Evolutionary conservation across 2,329 filamentous ascomycete species (phyloP).

Genomic region (Ophiostoma himal-ulmi): DNA sequence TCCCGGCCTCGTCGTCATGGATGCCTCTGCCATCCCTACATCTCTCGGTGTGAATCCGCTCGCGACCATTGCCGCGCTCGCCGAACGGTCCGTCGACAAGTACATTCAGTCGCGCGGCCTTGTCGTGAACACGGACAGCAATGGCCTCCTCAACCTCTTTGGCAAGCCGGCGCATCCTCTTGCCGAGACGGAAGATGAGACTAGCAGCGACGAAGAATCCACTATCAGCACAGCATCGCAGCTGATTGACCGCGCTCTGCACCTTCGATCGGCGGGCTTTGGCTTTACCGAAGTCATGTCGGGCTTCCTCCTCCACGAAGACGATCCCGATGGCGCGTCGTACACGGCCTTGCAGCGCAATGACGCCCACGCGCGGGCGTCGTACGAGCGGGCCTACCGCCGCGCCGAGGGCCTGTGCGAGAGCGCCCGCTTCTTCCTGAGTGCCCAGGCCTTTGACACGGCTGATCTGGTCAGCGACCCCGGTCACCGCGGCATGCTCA

Average conservation of each 20-base stretch:
- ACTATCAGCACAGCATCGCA: constrained; percentile 36
- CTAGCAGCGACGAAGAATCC: constrained; percentile 30
- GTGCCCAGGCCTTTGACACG: constrained; percentile 51
- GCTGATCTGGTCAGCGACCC: constrained; percentile 42
- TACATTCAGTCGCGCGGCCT: constrained; percentile 41
- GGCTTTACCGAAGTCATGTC: constrained; percentile 61
- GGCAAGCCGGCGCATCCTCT: constrained; percentile 41
- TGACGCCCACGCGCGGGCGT: constrained; percentile 42
- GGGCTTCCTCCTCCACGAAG: constrained; percentile 50
- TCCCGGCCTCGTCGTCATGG: constrained; percentile 54
- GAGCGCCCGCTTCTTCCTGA: constrained; percentile 54
- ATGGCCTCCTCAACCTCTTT: constrained; percentile 50
- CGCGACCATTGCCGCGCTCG: constrained; percentile 63
- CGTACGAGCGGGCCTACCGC: constrained; percentile 49
- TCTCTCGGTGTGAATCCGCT: constrained; percentile 62
- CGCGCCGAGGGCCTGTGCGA: constrained; percentile 50
- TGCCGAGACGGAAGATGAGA: constrained; percentile 27
- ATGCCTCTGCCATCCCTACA: constrained; percentile 56
- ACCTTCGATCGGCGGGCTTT: constrained; percentile 45
- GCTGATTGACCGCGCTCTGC: constrained; percentile 40
- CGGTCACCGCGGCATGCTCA: constrained; percentile 49
- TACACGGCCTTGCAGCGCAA: neutral
- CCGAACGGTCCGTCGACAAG: constrained; percentile 55
- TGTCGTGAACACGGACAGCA: constrained; percentile 41
- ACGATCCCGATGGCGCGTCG: neutral